Base-by-base conservation (phyloP, 768 basidiomycete genomes). In the Floccularia luteovirens region DNA sequence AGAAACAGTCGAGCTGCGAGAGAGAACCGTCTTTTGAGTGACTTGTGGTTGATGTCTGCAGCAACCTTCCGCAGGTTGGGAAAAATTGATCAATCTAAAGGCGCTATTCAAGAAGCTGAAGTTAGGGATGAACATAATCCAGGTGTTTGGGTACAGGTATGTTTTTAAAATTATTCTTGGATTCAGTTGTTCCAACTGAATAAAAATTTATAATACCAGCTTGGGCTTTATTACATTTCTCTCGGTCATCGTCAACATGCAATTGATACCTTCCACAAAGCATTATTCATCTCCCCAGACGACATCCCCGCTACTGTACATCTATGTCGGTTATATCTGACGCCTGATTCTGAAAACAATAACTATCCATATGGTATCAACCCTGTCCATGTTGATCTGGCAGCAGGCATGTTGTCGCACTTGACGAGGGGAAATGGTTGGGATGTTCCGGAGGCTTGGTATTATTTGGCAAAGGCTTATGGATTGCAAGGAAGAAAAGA, bases 401-500 rank as follows among this genome's bases (percentile, higher is more conserved):
- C 89, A 0, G 90, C 87, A 3, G 83, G 84, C 2, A 63, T 93
- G 51, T 69, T 98, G 20, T 74, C 74, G 1, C 77, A 86, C 46
- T 54, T 91, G 35, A 88, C 90, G 0, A 75, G 78, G 28, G 88
- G 85, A 0, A 64, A 67, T 0, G 94, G 84, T 8, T 97, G 92
- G 91, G 84, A 96, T 56, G 74, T 86, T 1, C 77, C 92, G 0
- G 94, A 98, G 57, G 93, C 87, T 19, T 99, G 94, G 94, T 94
- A 85, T 58, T 87, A 80, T 56, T 70, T 98, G 11, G 88, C 82
- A 4, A 89, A 82, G 51, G 83, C 82, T 17, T 85, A 85, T 52
- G 79, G 82, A 35, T 54, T 80, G 48, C 89, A 88, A 51, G 82
- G 75, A 2, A 72, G 82, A 37, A 76, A 73, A 45, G 81, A 79